Percentiles rank a stretch among this genome's conserved stretches.
phyloP scores from a whole-genome alignment of 176 grass and related monocot species.

The Secale cereale region DNA sequence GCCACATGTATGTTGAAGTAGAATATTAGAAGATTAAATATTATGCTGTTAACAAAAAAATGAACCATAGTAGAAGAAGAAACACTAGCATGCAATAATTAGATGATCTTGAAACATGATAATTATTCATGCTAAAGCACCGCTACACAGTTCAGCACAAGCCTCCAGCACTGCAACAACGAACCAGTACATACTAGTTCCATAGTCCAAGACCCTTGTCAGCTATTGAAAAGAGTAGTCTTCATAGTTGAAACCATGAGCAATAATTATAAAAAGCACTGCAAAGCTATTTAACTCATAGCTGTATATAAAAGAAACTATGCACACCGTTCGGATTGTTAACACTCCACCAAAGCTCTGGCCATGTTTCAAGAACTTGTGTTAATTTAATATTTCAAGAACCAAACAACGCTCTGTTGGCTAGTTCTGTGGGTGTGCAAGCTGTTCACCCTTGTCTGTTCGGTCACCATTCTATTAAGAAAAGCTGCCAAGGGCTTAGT shows the following conservation, averaged over 20 bases:
- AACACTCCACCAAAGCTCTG: background rate
- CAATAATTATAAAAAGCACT: background rate
- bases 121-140: background rate
- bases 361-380: background rate
- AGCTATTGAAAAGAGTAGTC: background rate
- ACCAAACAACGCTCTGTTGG: too few relatives aligned
- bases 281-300: background rate
- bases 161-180: background rate
- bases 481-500: too few relatives aligned
- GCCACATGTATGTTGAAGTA: slow-evolving; percentile 21
- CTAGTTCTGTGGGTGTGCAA: too few relatives aligned
- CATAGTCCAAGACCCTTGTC: background rate
- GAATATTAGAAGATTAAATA: background rate
- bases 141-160: background rate
- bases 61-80: background rate
- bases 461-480: too few relatives aligned
- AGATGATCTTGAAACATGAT: background rate
- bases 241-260: background rate
- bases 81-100: background rate
- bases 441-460: too few relatives aligned
- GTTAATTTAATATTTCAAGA: background rate
- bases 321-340: background rate
- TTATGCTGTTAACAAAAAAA: background rate
- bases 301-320: background rate
- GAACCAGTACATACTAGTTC: background rate